These are phyloP conservation scores for Ophiocordyceps camponoti-rufipedis DNA, from an alignment of 2,329 filamentous ascomycete species.

Conservation along the genomic window DNA sequence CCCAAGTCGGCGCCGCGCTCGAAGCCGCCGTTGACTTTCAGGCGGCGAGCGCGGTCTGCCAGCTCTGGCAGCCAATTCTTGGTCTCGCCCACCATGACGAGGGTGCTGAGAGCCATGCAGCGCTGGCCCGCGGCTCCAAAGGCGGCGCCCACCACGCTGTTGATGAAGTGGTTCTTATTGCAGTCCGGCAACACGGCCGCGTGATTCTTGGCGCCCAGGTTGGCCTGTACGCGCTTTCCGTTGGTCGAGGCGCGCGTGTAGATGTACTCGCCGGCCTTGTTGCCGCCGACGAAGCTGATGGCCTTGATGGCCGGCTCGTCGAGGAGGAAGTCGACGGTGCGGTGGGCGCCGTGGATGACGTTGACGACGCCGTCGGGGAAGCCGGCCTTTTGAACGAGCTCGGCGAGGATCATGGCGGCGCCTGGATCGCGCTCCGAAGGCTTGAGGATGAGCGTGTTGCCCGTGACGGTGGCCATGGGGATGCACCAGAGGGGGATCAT, in stretches of 20 bases:
- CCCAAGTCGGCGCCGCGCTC: conserved; percentile 65
- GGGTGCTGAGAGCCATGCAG: conserved; percentile 71
- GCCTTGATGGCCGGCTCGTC: conserved; percentile 77
- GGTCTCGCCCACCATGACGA: conserved; percentile 72
- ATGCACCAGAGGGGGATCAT: conserved; percentile 93
- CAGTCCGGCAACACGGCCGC: conserved; percentile 68
- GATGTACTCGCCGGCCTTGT: conserved; percentile 81
- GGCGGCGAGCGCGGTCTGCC: conserved; percentile 53
- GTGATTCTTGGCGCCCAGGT: conserved; percentile 79
- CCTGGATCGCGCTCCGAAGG: conserved; percentile 74
- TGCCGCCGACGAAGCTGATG: conserved; percentile 70
- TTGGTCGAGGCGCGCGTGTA: conserved; percentile 62
- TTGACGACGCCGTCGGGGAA: conserved; percentile 72
- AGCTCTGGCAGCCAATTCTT: conserved; percentile 68
- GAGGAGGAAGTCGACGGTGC: conserved; percentile 71
- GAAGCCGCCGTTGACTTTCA: conserved; percentile 66
- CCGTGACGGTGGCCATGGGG: conserved; percentile 65
- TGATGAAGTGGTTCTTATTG: conserved; percentile 81
- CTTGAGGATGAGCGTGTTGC: conserved; percentile 73
- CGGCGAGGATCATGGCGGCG: conserved; percentile 69
- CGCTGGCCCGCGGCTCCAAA: conserved; percentile 74
- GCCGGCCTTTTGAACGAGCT: conserved; percentile 62
- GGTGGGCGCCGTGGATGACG: conserved; percentile 63
- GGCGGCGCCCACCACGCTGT: conserved; percentile 66
- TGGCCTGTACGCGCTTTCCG: conserved; percentile 77